Evolutionary conservation across 345 rosid species (phyloP), one percentile per base, ranked within the genome.

Genomic region (Corchorus capsularis): DNA sequence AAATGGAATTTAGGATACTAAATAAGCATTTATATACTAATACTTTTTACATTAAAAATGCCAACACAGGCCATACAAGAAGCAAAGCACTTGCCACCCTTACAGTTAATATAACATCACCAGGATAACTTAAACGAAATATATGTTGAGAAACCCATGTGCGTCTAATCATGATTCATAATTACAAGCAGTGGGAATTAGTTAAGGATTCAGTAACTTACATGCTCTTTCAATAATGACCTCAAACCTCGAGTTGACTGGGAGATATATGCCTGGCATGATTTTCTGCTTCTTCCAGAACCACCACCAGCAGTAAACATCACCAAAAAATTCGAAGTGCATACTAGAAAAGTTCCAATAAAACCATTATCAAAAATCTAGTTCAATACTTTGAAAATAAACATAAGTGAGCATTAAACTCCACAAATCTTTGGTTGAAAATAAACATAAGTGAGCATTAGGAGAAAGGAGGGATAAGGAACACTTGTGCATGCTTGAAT

Each of bases 191-290:
- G 4, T 17, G 14, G 15, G 10, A 20, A 64, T 41, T 8, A 20
- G 47, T n/a, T 14, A 54, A 73, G 32, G 61, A 71, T 41, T 32
- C 78, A 54, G 61, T 81, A 27, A 27, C 98, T 91, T 90, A 96
- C 99, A 81, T 91, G 96, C 78, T 92, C 92, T 85, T 82, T 93
- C 71, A 96, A 76, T 72, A 64, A 81, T 20, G 96, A 90, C 82
- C 99, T 91, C 84, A 96, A 75, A 74, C 92, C 86, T 87, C 92
- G 89, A 63, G 93, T 96, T 68, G 98, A 96, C 82, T 85, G 92
- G 34, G 97, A 89, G 65, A 96, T 85, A 66, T 96, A 90, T 62
- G 94, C 98, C 82, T 80, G 88, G 86, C 91, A 92, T 37, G 81
- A 69, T 39, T 76, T 64, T 79, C 80, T 89, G 79, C 64, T 84